Evolutionary conservation across 2,329 filamentous ascomycete species (phyloP).

Genomic region (Pseudogymnoascus sp.): DNA sequence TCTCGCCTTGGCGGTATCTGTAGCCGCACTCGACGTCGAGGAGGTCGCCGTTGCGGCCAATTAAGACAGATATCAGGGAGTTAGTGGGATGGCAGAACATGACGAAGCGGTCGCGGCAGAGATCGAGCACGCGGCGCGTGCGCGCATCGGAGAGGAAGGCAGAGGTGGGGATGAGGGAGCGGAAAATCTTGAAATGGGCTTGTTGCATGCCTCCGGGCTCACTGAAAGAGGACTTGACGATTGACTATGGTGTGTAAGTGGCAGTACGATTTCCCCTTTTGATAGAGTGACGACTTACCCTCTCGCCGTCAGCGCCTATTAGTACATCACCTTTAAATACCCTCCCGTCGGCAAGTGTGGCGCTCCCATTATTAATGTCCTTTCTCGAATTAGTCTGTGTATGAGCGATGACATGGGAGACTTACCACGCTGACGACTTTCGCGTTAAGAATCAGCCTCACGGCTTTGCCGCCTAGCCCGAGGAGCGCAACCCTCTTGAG

Average conservation of each 20-base stretch:
- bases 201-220: neutral
- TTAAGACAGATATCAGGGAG: neutral
- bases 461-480: neutral
- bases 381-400: neutral
- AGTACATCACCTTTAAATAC: neutral
- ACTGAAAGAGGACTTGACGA: neutral
- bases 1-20: neutral
- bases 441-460: neutral
- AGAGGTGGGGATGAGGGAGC: neutral
- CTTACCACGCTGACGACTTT: neutral
- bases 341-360: neutral
- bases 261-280: neutral
- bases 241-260: neutral
- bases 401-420: no score
- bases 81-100: conserved; percentile 1
- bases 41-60: neutral
- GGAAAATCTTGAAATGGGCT: neutral
- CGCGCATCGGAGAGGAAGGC: neutral
- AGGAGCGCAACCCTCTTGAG: neutral
- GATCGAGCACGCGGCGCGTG: neutral
- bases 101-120: neutral
- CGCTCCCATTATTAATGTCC: neutral
- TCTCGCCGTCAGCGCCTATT: neutral
- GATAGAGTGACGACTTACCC: neutral
- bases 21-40: neutral